These are phyloP conservation scores for Pestalotiopsis sp. DNA, from an alignment of 2,329 filamentous ascomycete species.

Conservation along the genomic window DNA sequence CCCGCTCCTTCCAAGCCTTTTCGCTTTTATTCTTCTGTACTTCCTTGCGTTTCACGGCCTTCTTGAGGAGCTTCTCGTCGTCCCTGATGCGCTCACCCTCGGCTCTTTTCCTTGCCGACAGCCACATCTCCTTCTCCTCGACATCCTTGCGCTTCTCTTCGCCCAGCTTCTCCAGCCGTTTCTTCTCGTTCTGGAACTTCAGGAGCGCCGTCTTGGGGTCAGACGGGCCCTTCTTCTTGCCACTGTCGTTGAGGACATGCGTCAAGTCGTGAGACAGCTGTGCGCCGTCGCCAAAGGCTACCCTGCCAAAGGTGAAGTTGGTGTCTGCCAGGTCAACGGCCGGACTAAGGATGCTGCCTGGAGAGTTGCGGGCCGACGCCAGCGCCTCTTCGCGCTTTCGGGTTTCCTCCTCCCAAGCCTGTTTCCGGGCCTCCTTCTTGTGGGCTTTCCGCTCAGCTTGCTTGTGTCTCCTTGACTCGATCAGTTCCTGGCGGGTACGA, in stretches of 20 bases:
- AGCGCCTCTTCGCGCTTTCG: constrained; percentile 63
- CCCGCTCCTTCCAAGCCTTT: constrained; percentile 79
- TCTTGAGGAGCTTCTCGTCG: constrained; percentile 85
- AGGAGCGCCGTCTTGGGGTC: constrained; percentile 86
- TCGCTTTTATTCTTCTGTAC: constrained; percentile 88
- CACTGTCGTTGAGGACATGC: constrained; percentile 59
- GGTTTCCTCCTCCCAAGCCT: constrained; percentile 81
- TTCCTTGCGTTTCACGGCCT: constrained; percentile 92
- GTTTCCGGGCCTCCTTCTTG: constrained; percentile 81
- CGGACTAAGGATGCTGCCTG: constrained; percentile 57
- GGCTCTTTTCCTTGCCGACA: constrained; percentile 84
- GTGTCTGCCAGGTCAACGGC: constrained; percentile 56
- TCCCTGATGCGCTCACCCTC: constrained; percentile 89
- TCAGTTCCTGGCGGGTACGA: constrained; percentile 85
- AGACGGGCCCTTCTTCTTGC: constrained; percentile 78
- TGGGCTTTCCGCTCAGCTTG: constrained; percentile 83
- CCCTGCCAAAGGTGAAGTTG: constrained; percentile 85
- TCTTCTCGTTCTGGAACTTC: constrained; percentile 83
- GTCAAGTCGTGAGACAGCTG: constrained; percentile 72
- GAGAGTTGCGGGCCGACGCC: constrained; percentile 61
- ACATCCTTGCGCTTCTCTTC: constrained; percentile 82
- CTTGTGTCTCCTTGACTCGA: constrained; percentile 86
- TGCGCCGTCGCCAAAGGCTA: constrained; percentile 88
- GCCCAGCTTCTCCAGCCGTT: constrained; percentile 74
- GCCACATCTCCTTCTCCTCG: constrained; percentile 91